Evolutionary conservation across 768 basidiomycete species (phyloP), one percentile per base, ranked within the genome.

Genomic region (Lactarius akahatsu): DNA sequence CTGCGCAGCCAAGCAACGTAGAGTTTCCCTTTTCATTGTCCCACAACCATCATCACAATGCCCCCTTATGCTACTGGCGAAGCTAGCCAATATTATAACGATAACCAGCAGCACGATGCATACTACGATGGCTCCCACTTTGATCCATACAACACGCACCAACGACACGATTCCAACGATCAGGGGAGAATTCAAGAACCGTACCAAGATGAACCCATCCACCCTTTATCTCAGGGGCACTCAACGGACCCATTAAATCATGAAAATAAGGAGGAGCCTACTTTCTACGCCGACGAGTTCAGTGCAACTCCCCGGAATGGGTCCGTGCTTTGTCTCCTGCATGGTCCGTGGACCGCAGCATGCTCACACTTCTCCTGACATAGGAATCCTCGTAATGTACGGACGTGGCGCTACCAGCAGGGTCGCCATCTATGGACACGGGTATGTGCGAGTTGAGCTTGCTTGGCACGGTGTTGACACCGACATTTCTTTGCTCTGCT

Each of bases 91-190:
- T 55, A 63, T 32, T 36, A 63, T 9, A 40, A 32, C 32, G 32
- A 55, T 20, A 54, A 56, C n/a, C 30, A 54, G 26, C 66, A 70
- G 34, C 65, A 69, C n/a, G 59, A 40, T 0, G 6, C 41, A 5
- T 47, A 30, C 16, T 20, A 61, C 34, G 70, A 77, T 3, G 74
- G 73, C 41, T 81, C 79, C 1, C 61, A 54, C 72, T 81, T 83
- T 73, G 79, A 85, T 32, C 88, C 86, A 71, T 69, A 73, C 71
- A 67, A 71, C 66, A 66, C 71, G 38, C 69, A 74, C 54, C 78
- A 79, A 69, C 80, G 82, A 18, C 82, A 86, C 62, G 80, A 81
- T 41, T 77, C 83, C 0, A 85, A 88, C 71, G 84, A 85, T 64
- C 82, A 83, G 64, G 79, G 76, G 32, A 82, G 76, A 34, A 77